These are phyloP conservation scores for Trichoderma asperellum DNA, from an alignment of 2,329 filamentous ascomycete genomes.

Conservation along the genomic window DNA sequence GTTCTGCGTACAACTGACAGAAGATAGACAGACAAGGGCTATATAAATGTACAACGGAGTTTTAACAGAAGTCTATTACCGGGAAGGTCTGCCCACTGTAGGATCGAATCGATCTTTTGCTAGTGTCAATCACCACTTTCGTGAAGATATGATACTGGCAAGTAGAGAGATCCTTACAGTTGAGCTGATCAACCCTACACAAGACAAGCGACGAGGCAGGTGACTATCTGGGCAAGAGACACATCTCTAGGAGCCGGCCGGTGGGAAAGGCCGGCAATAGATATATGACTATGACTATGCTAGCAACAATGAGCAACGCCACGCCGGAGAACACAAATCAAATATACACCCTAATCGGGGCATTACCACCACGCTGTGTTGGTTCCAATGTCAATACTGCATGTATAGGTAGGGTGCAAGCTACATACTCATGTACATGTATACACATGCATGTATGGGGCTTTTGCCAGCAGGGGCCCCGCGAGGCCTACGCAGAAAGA, in stretches of 20 bases:
- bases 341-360: neutral
- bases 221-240: neutral
- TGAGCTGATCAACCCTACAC: slow-evolving; percentile 17
- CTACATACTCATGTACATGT: neutral
- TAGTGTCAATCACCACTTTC: neutral
- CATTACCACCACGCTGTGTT: slow-evolving; percentile 12
- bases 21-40: neutral
- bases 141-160: neutral
- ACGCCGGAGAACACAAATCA: neutral
- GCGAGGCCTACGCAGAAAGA: neutral
- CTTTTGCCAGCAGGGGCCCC: neutral
- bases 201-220: neutral
- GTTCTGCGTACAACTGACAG: neutral
- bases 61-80: neutral
- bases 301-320: neutral
- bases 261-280: slow-evolving; percentile 18
- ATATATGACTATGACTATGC: slow-evolving; percentile 2
- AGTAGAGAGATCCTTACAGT: neutral
- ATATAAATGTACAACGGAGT: neutral
- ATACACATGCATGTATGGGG: neutral
- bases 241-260: neutral
- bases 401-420: slow-evolving; percentile 14
- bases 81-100: neutral
- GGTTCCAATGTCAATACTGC: slow-evolving; percentile 7
- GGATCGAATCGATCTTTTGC: neutral